Evolutionary conservation across 2,329 filamentous ascomycete species (phyloP).

Genomic region (Didymella pinodella): DNA sequence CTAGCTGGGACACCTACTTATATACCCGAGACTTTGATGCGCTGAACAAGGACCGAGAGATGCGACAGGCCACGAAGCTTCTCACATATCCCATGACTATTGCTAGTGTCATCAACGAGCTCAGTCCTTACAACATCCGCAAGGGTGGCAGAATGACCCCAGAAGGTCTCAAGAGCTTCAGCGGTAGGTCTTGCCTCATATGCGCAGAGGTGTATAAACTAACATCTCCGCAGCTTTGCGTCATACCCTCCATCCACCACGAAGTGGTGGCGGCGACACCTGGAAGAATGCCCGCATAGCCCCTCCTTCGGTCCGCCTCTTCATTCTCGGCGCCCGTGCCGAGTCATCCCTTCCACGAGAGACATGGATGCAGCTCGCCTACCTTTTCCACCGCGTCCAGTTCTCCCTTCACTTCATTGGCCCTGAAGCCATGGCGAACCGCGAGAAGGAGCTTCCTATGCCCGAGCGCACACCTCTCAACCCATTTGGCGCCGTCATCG

Average conservation of each 20-base stretch:
- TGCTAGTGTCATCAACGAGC: slow-evolving; percentile 88
- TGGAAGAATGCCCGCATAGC: slow-evolving; percentile 83
- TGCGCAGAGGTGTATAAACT: background rate
- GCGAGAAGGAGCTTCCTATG: slow-evolving; percentile 90
- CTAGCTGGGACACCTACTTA: slow-evolving; percentile 96
- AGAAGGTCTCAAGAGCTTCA: slow-evolving; percentile 93
- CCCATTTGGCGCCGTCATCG: slow-evolving; percentile 91
- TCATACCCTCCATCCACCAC: slow-evolving; percentile 91
- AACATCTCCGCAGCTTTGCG: slow-evolving; percentile 71
- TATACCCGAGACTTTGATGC: slow-evolving; percentile 92
- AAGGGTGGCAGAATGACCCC: slow-evolving; percentile 77
- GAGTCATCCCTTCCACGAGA: slow-evolving; percentile 94
- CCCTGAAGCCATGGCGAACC: slow-evolving; percentile 93
- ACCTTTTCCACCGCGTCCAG: slow-evolving; percentile 90
- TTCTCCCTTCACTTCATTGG: slow-evolving; percentile 95
- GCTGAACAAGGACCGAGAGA: slow-evolving; percentile 85
- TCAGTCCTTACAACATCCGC: slow-evolving; percentile 89
- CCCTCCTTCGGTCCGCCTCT: slow-evolving; percentile 87
- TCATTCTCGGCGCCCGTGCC: slow-evolving; percentile 93
- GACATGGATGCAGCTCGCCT: slow-evolving; percentile 91
- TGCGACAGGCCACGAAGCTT: slow-evolving; percentile 91
- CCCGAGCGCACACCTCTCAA: slow-evolving; percentile 85
- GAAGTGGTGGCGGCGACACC: slow-evolving; percentile 73
- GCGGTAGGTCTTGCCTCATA: slow-evolving; percentile 67
- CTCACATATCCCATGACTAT: slow-evolving; percentile 94